phyloP scores from a whole-genome alignment of 192 early-diverging fungal genomes.

The Coemansia sp. region DNA sequence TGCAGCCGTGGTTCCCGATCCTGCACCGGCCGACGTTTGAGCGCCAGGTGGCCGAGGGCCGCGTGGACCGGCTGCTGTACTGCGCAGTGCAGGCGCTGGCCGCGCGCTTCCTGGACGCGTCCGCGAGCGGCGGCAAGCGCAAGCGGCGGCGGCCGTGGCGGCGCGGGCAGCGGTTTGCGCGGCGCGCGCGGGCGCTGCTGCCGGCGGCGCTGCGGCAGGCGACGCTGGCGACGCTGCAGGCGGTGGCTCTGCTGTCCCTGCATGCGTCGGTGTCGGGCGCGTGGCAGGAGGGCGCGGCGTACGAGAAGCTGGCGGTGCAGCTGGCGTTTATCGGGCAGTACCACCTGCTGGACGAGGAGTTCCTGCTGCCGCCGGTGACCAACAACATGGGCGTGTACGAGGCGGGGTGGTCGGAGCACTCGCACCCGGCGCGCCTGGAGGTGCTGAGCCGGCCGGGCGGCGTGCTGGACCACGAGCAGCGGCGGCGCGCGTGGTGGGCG shows the following conservation, averaged over 20 bases:
- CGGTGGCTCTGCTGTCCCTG: slow-evolving; percentile 27
- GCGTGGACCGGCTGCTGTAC: slow-evolving; percentile 32
- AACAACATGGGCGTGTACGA: slow-evolving; percentile 47
- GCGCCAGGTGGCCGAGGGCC: slow-evolving; percentile 24
- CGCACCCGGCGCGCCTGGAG: slow-evolving; percentile 38
- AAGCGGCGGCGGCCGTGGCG: slow-evolving; percentile 14
- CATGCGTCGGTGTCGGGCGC: slow-evolving; percentile 44
- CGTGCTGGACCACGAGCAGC: slow-evolving; percentile 41
- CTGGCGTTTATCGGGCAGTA: slow-evolving; percentile 47
- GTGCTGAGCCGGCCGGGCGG: slow-evolving; percentile 41
- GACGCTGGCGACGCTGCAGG: slow-evolving; percentile 36
- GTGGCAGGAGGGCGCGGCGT: slow-evolving; percentile 46
- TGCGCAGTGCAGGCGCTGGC: slow-evolving; percentile 43
- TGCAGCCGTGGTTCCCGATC: slow-evolving; percentile 49
- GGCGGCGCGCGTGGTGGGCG: slow-evolving; percentile 47
- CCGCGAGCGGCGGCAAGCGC: not conserved
- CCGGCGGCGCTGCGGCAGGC: slow-evolving; percentile 12
- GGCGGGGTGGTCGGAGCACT: slow-evolving; percentile 43
- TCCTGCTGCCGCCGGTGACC: slow-evolving; percentile 37
- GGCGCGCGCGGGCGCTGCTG: slow-evolving; percentile 22
- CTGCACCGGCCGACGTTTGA: slow-evolving; percentile 50
- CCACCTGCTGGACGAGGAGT: slow-evolving; percentile 50
- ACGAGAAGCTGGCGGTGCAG: slow-evolving; percentile 46
- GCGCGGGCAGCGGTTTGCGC: slow-evolving; percentile 26
- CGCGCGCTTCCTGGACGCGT: slow-evolving; percentile 13